Conservation (phyloP, 345 rosid species). For the Iberis pinnata region DNA sequence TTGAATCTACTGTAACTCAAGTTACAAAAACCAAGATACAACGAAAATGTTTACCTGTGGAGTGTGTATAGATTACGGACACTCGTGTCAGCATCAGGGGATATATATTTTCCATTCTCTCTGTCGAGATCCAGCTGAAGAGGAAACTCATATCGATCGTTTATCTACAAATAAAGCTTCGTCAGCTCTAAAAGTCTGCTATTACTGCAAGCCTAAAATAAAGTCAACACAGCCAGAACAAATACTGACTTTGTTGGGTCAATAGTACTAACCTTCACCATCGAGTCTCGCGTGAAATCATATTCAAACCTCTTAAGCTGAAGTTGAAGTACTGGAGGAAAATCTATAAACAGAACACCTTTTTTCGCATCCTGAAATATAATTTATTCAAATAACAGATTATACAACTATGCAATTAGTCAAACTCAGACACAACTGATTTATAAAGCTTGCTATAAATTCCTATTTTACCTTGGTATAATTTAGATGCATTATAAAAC, state of each 20-base stretch:
- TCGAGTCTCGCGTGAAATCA: constrained; percentile 90
- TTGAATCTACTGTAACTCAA: constrained; percentile 6
- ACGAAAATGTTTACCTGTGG: constrained; percentile 52
- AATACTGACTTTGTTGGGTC: constrained; percentile 11
- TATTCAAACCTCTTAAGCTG: constrained; percentile 95
- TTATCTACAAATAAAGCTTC: constrained; percentile 45
- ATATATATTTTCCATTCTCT: constrained; percentile 72
- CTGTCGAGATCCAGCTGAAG: constrained; percentile 91
- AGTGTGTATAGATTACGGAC: constrained; percentile 89
- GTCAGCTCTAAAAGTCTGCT: constrained; percentile 4
- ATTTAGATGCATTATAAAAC: neutral
- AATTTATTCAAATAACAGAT: constrained; percentile 5
- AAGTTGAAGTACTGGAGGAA: constrained; percentile 97
- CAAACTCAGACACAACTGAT: neutral
- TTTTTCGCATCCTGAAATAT: constrained; percentile 80
- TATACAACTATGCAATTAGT: neutral
- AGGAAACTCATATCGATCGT: constrained; percentile 96
- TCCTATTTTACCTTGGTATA: constrained; percentile 15
- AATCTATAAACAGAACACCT: constrained; percentile 88
- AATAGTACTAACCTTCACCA: constrained; percentile 76
- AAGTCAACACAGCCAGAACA: constrained; percentile 10
- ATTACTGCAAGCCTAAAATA: neutral
- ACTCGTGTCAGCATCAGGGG: constrained; percentile 87
- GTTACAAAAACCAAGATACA: constrained; percentile 11
- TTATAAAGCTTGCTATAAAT: neutral